Evolutionary conservation across 441 rosid species (phyloP), one percentile per base, ranked within the genome.

Genomic region (Corymbia calophylla): DNA sequence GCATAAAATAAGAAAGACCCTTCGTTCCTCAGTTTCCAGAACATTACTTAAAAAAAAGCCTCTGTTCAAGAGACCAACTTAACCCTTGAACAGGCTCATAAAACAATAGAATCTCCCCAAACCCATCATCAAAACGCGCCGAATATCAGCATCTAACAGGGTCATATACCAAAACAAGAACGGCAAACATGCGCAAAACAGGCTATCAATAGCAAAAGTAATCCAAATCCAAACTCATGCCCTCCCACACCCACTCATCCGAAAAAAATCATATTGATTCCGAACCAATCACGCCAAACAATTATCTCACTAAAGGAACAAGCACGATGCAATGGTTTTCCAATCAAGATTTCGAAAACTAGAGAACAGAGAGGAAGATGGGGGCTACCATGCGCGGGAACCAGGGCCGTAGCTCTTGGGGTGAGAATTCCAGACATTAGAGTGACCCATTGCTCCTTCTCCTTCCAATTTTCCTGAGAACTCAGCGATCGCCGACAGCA

Each of bases 321-420:
- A 73, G 84, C 5, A 23, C 3, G 49, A 19, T 19, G 17, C 84
- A 23, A 21, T 1, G 84, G 84, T 39, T 73, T 73, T 12, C 84
- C 8, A 13, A 73, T 73, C 25, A 73, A 73, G 51, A 47, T 39
- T 73, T 73, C 51, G n/a, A 73, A 73, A 73, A 39, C n/a, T 44
- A 3, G n/a, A 21, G 5, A 23, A 21, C 51, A 7, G 1, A 88
- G 66, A 80, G 89, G 31, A 12, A 35, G 87, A 53, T 21, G 80
- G 60, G 64, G 64, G n/a, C 29, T n/a, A 89, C 90, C 90, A 89
- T 25, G 90, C 62, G 88, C 90, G 90, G 14, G 90, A 89, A 18
- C 90, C 90, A 29, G 89, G 88, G 60, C 90, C 90, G 66, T 89
- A 89, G 90, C 16, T 89, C 85, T 89, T 89, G 18, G 90, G 90